phyloP scores from a whole-genome alignment of 768 basidiomycete genomes.

The Mycena floridula region DNA sequence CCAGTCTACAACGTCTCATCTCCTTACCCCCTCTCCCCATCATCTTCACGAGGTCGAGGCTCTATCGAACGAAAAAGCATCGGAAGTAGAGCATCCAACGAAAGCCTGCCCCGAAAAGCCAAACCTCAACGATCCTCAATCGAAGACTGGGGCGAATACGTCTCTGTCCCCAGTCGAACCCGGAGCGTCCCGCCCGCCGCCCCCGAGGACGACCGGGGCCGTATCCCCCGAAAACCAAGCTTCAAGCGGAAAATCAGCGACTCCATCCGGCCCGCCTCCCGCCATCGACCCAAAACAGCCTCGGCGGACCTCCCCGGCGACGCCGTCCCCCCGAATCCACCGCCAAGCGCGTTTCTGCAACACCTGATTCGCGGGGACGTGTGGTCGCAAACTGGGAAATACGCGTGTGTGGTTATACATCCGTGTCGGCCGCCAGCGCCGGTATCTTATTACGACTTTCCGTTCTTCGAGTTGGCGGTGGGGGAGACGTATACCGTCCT shows the following conservation, averaged over 20 bases:
- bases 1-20: background rate
- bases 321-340: background rate
- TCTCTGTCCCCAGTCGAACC: background rate
- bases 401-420: conserved; percentile 64
- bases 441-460: conserved; percentile 65
- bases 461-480: conserved; percentile 67
- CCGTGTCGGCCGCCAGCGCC: conserved; percentile 58
- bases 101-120: background rate
- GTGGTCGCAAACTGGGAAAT: conserved; percentile 32
- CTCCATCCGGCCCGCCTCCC: conserved; percentile 7
- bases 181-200: background rate
- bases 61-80: too few relatives aligned
- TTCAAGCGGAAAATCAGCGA: too few relatives aligned
- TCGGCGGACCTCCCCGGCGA: background rate
- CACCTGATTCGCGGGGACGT: background rate
- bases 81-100: too few relatives aligned
- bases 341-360: background rate
- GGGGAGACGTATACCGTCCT: conserved; percentile 63
- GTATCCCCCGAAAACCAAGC: background rate
- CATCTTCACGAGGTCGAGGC: background rate
- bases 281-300: background rate
- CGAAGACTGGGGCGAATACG: background rate
- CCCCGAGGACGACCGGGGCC: background rate
- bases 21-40: background rate
- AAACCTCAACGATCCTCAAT: background rate